phyloP scores from a whole-genome alignment of 2,329 filamentous ascomycete genomes.

The Simplicillium sp. region DNA sequence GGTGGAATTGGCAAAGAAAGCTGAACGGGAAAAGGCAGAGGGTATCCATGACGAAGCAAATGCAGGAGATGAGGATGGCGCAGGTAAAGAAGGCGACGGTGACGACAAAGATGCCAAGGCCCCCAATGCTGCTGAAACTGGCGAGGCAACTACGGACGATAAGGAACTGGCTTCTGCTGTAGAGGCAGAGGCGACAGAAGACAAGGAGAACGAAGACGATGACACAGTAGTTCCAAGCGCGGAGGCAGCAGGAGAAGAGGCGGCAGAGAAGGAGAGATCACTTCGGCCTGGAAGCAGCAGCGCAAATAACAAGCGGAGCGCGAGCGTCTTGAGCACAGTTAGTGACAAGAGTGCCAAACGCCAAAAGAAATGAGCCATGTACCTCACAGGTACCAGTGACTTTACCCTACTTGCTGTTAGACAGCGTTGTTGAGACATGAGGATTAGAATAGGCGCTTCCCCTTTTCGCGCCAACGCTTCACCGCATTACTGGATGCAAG shows the following conservation, averaged over 20 bases:
- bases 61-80: no score
- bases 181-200: conserved; percentile 8
- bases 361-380: conserved; percentile 39
- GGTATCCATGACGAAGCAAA: conserved; percentile 5
- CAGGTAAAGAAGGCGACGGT: conserved; percentile 7
- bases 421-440: no score
- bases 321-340: conserved; percentile 64
- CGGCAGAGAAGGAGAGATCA: conserved; percentile 15
- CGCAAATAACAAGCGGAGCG: conserved; percentile 62
- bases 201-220: conserved; percentile 13
- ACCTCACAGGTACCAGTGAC: no score
- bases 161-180: conserved; percentile 3
- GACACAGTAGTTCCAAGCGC: conserved; percentile 7
- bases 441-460: no score
- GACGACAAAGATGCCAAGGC: conserved; percentile 4
- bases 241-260: background rate
- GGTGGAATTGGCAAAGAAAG: conserved; percentile 47
- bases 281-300: conserved; percentile 28
- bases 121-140: conserved; percentile 8
- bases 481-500: no score
- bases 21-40: conserved; percentile 34
- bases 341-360: conserved; percentile 56
- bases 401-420: no score
- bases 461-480: no score
- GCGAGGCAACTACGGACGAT: conserved; percentile 2